A percentile compares a stretch with the other conserved stretches of the same genome.
Evolutionary conservation across 2,329 filamentous ascomycete genomes (phyloP).

Genomic region (Zelopaecilomyces penicillatus): DNA sequence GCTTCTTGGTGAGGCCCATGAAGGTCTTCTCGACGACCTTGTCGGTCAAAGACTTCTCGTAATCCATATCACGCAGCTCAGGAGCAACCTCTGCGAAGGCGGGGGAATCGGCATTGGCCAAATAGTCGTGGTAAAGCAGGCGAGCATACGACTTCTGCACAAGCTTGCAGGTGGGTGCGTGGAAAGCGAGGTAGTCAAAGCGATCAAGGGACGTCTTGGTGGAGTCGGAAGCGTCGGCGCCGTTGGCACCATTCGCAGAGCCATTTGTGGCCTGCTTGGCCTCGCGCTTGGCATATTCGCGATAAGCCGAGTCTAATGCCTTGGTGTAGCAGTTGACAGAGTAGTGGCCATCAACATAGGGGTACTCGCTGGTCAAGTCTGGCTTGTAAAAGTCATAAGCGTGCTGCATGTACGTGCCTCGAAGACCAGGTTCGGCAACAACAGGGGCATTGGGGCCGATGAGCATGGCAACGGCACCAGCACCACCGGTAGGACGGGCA

Average conservation of each 20-base stretch:
- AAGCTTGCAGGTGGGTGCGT: constrained; percentile 79
- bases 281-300: constrained; percentile 70
- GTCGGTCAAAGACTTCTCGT: constrained; percentile 70
- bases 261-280: constrained; percentile 48
- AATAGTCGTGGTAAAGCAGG: constrained; percentile 79
- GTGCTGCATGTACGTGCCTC: constrained; percentile 74
- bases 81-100: constrained; percentile 67
- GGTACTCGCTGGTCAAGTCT: constrained; percentile 79
- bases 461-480: constrained; percentile 69
- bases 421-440: constrained; percentile 68
- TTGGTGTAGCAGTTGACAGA: constrained; percentile 75
- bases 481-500: constrained; percentile 73
- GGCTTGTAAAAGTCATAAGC: constrained; percentile 90
- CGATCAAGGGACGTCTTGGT: constrained; percentile 62
- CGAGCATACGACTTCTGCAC: constrained; percentile 79
- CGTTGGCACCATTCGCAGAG: constrained; percentile 45
- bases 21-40: constrained; percentile 82
- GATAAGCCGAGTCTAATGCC: constrained; percentile 74
- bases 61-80: constrained; percentile 70
- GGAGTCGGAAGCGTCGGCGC: constrained; percentile 37
- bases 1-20: constrained; percentile 76
- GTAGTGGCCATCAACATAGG: constrained; percentile 76
- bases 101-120: constrained; percentile 57
- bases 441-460: constrained; percentile 71
- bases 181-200: constrained; percentile 78